phyloP scores from a whole-genome alignment of 2,329 filamentous ascomycete genomes.

The Sporothrix brunneoviolacea region DNA sequence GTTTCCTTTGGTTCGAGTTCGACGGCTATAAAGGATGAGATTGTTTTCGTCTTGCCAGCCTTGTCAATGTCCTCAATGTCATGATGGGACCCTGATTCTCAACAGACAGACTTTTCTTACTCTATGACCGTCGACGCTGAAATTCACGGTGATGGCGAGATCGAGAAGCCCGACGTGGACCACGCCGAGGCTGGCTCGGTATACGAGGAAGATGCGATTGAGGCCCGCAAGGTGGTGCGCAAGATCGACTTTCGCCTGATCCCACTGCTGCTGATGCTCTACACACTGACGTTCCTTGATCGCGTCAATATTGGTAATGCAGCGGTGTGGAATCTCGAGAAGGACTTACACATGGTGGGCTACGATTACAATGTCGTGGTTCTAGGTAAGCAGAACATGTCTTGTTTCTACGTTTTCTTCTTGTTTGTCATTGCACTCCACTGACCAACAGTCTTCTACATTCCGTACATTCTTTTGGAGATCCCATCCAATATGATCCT shows the following conservation, averaged over 20 bases:
- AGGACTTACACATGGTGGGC: slow-evolving; percentile 52
- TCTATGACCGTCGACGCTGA: too few species aligned
- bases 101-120: too few species aligned
- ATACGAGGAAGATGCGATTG: background rate
- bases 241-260: slow-evolving; percentile 60
- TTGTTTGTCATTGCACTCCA: background rate
- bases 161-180: background rate
- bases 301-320: slow-evolving; percentile 70
- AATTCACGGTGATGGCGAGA: background rate
- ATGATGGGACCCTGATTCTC: too few species aligned
- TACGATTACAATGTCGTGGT: slow-evolving; percentile 46
- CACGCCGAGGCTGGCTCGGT: background rate
- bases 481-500: slow-evolving; percentile 63
- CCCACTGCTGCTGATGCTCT: slow-evolving; percentile 62
- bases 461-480: slow-evolving; percentile 67
- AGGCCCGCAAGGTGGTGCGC: slow-evolving; percentile 38
- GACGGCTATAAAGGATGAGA: too few species aligned
- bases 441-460: slow-evolving; percentile 51
- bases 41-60: too few species aligned
- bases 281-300: slow-evolving; percentile 70
- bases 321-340: slow-evolving; percentile 55
- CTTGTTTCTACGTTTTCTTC: background rate
- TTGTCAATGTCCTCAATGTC: too few species aligned
- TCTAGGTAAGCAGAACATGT: background rate
- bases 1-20: too few species aligned